Evolutionary conservation across 176 grass and related monocot genomes (phyloP).

Genomic region (Poa annua): DNA sequence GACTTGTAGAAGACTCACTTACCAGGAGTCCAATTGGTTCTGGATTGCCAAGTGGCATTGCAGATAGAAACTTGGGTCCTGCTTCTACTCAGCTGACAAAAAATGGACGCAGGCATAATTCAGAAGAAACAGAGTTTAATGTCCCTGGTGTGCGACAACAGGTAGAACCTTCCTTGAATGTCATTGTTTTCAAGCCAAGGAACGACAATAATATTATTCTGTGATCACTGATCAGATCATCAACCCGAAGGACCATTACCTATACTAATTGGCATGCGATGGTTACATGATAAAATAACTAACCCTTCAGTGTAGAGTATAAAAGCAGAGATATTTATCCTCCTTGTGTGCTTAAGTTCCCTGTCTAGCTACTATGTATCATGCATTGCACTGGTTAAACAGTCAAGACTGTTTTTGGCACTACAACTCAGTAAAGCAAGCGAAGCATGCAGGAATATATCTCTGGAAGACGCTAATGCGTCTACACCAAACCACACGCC

Average conservation of each 20-base stretch:
- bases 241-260: not conserved
- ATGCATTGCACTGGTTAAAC: slow-evolving; percentile 7
- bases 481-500: slow-evolving; percentile 50
- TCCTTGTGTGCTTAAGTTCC: slow-evolving; percentile 3
- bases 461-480: slow-evolving; percentile 40
- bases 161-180: slow-evolving; percentile 27
- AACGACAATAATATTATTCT: slow-evolving; percentile 13
- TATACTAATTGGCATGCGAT: not conserved
- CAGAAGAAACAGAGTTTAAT: no score
- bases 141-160: not conserved
- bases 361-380: slow-evolving; percentile 22
- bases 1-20: no score
- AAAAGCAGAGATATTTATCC: not conserved
- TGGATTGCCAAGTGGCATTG: no score
- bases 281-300: slow-evolving; percentile 27
- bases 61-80: no score
- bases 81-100: no score
- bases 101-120: no score
- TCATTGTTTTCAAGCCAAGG: not conserved
- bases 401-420: slow-evolving; percentile 32
- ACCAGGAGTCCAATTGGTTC: no score
- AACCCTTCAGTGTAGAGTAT: not conserved
- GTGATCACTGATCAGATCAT: not conserved
- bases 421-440: slow-evolving; percentile 22
- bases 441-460: slow-evolving; percentile 37